Conservation (phyloP, 441 rosid genomes). For the Kokia cookei region DNA sequence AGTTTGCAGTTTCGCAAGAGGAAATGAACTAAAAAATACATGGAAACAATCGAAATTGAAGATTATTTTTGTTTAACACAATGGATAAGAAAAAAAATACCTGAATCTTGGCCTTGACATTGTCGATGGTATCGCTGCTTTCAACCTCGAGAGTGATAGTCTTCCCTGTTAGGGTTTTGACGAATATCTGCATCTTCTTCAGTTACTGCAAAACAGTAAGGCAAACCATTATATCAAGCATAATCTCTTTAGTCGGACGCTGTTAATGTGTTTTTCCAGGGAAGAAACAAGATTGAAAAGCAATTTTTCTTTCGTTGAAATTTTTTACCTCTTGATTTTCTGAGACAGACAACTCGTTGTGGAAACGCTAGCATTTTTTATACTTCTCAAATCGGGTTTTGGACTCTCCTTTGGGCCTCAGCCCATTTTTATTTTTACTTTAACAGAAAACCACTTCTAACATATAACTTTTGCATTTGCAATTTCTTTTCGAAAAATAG, state of each 20-base stretch:
- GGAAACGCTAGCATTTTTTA: neutral
- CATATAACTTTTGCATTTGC: no score
- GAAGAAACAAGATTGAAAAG: neutral
- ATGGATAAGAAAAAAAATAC: constrained; percentile 1
- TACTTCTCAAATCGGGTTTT: neutral
- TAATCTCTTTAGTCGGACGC: neutral
- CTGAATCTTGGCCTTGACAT: constrained; percentile 69
- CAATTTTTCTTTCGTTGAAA: neutral
- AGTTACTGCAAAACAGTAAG: neutral
- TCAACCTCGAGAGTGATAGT: constrained; percentile 72
- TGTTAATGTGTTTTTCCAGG: neutral
- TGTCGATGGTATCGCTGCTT: constrained; percentile 67
- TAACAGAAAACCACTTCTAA: neutral
- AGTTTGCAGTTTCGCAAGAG: neutral
- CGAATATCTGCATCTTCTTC: neutral
- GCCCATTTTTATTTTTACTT: neutral
- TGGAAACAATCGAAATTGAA: neutral
- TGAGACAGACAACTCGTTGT: neutral
- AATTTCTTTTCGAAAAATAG: no score
- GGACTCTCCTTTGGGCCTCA: neutral
- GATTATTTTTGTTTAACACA: neutral
- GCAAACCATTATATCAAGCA: neutral
- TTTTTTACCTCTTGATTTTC: neutral
- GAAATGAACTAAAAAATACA: neutral
- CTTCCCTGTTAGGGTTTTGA: constrained; percentile 44